Evolutionary conservation across 176 grass and related monocot species (phyloP).

Genomic region (Dendrocalamus sinicus): DNA sequence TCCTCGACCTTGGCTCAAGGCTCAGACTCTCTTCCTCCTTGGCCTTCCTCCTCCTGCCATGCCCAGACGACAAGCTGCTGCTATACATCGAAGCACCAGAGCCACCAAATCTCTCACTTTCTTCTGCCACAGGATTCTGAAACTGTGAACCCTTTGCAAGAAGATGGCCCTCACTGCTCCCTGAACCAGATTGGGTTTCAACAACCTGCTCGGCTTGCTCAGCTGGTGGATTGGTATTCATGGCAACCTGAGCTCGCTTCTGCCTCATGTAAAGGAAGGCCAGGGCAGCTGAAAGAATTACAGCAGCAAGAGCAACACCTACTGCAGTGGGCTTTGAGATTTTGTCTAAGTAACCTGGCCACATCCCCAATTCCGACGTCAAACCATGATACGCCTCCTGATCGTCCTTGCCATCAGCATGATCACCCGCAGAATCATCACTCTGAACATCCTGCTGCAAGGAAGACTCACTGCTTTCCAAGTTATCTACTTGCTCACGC

Average conservation of each 20-base stretch:
- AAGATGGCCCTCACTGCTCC: conserved; percentile 67
- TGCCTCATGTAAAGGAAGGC: conserved; percentile 42
- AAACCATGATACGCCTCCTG: not conserved
- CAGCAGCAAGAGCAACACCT: conserved; percentile 38
- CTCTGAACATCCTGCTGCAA: conserved; percentile 36
- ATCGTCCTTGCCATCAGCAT: conserved; percentile 18
- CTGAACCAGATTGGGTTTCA: conserved; percentile 48
- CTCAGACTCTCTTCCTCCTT: conserved; percentile 39
- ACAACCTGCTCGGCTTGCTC: conserved; percentile 16
- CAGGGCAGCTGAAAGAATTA: conserved; percentile 45
- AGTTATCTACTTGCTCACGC: conserved; percentile 30
- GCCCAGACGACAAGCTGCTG: conserved; percentile 61
- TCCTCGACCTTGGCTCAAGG: conserved; percentile 47
- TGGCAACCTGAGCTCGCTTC: conserved; percentile 35
- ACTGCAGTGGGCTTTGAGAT: conserved; percentile 29
- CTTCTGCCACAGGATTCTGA: conserved; percentile 43
- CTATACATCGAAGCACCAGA: conserved; percentile 61
- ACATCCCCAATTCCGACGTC: conserved; percentile 19
- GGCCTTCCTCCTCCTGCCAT: conserved; percentile 37
- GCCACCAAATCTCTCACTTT: conserved; percentile 41
- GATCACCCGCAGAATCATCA: conserved; percentile 35
- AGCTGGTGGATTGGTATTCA: conserved; percentile 6
- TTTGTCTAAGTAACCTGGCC: conserved; percentile 29
- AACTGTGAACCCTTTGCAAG: conserved; percentile 25
- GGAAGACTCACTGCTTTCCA: conserved; percentile 7